Conservation (phyloP, 352 stramenopile species). For the Phytophthora rubi region DNA sequence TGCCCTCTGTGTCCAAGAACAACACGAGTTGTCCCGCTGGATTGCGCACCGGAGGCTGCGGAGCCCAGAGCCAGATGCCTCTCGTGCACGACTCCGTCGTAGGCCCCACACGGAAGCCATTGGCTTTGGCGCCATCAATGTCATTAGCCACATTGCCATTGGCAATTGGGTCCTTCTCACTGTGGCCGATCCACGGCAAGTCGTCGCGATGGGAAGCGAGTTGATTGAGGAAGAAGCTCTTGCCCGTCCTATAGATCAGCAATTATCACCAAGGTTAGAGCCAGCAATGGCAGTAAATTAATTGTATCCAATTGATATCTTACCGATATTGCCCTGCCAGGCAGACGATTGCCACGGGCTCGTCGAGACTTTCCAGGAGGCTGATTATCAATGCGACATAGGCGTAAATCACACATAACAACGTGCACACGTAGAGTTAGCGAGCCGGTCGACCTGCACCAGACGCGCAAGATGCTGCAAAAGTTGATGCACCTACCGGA, state of each 20-base stretch:
- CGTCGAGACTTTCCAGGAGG: constrained; percentile 63
- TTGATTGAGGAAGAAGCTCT: constrained; percentile 91
- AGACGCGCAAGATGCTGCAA: not conserved
- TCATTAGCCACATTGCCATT: constrained; percentile 25
- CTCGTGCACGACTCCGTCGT: constrained; percentile 89
- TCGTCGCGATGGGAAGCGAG: constrained; percentile 46
- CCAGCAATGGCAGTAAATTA: not conserved
- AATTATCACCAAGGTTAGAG: not conserved
- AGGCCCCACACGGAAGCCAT: constrained; percentile 74
- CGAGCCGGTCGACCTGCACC: not conserved
- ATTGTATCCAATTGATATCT: not conserved
- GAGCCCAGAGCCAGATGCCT: constrained; percentile 87
- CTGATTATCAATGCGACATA: constrained; percentile 28
- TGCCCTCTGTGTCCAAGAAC: constrained; percentile 88
- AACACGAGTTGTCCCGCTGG: constrained; percentile 67
- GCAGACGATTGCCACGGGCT: constrained; percentile 82
- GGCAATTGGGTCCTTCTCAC: constrained; percentile 6
- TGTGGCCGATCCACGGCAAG: constrained; percentile 23
- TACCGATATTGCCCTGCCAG: constrained; percentile 83
- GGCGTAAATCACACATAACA: constrained; percentile 5
- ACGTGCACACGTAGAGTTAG: constrained; percentile 4
- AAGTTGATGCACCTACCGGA: constrained; percentile 40
- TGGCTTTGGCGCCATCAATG: not conserved
- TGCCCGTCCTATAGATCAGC: constrained; percentile 62
- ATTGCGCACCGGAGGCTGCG: constrained; percentile 63